These are phyloP conservation scores for Hypoxylon sp. DNA, from an alignment of 2,329 filamentous ascomycete genomes.

Conservation along the genomic window DNA sequence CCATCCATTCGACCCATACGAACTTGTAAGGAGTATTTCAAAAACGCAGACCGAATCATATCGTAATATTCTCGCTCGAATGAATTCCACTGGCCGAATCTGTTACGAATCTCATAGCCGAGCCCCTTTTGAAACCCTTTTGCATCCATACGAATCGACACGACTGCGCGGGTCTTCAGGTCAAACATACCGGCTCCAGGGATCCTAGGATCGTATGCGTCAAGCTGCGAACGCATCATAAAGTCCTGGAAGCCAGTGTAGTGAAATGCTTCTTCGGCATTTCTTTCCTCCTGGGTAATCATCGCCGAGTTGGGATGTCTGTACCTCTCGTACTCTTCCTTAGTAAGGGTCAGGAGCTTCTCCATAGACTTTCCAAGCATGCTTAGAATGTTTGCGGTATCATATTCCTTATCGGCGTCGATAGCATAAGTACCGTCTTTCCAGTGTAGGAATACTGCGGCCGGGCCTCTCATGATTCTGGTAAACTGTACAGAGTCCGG, in stretches of 20 bases:
- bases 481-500: conserved; percentile 74
- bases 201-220: conserved; percentile 84
- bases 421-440: conserved; percentile 91
- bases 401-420: conserved; percentile 93
- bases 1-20: conserved; percentile 99
- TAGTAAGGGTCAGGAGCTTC: conserved; percentile 86
- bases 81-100: conserved; percentile 83
- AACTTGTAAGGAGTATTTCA: conserved; percentile 97
- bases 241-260: conserved; percentile 89
- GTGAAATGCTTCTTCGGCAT: conserved; percentile 81
- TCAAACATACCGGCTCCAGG: conserved; percentile 96
- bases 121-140: conserved; percentile 74
- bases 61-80: conserved; percentile 97
- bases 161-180: conserved; percentile 91
- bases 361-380: conserved; percentile 97
- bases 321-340: conserved; percentile 86
- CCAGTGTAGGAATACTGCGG: conserved; percentile 82
- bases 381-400: conserved; percentile 84
- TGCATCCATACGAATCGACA: conserved; percentile 90
- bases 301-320: conserved; percentile 72
- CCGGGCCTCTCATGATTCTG: conserved; percentile 73
- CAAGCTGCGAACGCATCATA: conserved; percentile 92
- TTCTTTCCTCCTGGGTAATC: conserved; percentile 75
- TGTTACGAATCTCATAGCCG: conserved; percentile 85
- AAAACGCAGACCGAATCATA: conserved; percentile 92